phyloP scores from a whole-genome alignment of 2,329 filamentous ascomycete genomes.

The Fusarium sp. region DNA sequence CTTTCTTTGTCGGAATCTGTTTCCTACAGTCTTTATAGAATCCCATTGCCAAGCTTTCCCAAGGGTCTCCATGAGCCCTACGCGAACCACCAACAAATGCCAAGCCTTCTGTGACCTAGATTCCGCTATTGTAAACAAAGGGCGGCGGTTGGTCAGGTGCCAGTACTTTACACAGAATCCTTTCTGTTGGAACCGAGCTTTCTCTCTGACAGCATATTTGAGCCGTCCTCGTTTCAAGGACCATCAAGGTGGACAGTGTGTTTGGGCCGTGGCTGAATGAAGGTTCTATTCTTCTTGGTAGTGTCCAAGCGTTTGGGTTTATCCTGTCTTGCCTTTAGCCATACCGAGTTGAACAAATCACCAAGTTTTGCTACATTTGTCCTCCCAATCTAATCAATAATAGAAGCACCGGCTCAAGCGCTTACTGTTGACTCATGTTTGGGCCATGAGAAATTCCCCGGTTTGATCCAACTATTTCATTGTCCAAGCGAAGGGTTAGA shows the following conservation, averaged over 20 bases:
- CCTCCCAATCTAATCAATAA: neutral
- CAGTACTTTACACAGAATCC: neutral
- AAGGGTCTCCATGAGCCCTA: neutral
- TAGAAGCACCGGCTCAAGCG: neutral
- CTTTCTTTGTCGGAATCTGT: neutral
- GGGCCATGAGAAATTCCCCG: neutral
- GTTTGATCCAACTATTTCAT: neutral
- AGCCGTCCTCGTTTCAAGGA: neutral
- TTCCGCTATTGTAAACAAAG: neutral
- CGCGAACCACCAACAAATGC: neutral
- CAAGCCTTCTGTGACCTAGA: neutral
- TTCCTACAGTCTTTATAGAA: slow-evolving; percentile 14
- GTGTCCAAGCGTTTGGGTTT: neutral
- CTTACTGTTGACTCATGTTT: neutral
- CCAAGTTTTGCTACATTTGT: neutral
- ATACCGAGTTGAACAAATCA: neutral
- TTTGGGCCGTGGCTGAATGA: neutral
- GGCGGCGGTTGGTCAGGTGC: neutral
- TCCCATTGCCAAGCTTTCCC: neutral
- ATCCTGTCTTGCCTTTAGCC: neutral
- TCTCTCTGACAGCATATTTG: neutral
- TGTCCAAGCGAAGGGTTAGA: neutral
- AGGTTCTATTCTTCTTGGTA: neutral
- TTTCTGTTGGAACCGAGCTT: neutral
- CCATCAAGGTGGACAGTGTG: neutral